A percentile compares a stretch with the other conserved stretches of the same genome.
Conservation (phyloP, 805 yeast genomes). For the Candida ponderosae region DNA sequence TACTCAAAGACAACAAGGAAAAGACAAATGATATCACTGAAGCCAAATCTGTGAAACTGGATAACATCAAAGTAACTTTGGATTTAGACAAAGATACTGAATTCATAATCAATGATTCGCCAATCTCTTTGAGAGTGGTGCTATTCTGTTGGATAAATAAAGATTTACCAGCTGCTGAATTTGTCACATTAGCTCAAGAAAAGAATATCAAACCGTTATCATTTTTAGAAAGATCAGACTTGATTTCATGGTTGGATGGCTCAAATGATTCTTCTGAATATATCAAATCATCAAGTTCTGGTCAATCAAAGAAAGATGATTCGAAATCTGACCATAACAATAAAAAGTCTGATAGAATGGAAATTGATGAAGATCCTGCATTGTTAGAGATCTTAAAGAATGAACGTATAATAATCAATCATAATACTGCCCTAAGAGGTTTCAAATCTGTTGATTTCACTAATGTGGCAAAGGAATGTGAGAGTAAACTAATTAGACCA, state of each 20-base stretch:
- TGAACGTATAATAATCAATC: slow-evolving; percentile 48
- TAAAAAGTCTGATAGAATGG: slow-evolving; percentile 23
- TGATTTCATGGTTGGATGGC: slow-evolving; percentile 76
- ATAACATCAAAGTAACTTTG: slow-evolving; percentile 12
- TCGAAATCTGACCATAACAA: too few relatives aligned
- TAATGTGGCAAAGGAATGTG: slow-evolving; percentile 60
- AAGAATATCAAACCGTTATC: slow-evolving; percentile 61
- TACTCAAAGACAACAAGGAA: slow-evolving; percentile 15
- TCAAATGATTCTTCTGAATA: slow-evolving; percentile 51
- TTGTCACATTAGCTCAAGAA: slow-evolving; percentile 64
- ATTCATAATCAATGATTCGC: slow-evolving; percentile 42
- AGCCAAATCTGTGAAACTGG: slow-evolving; percentile 25
- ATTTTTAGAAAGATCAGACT: slow-evolving; percentile 79
- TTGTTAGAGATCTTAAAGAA: slow-evolving; percentile 20
- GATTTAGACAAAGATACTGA: slow-evolving; percentile 42
- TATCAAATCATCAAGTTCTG: slow-evolving; percentile 18
- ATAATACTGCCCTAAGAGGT: slow-evolving; percentile 58
- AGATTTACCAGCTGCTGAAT: slow-evolving; percentile 73
- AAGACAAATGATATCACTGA: slow-evolving; percentile 26
- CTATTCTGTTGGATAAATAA: slow-evolving; percentile 73
- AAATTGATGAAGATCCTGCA: slow-evolving; percentile 26
- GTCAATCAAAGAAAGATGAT: slow-evolving; percentile 1
- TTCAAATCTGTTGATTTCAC: slow-evolving; percentile 58
- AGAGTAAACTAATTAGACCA: slow-evolving; percentile 42
- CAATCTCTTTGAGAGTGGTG: slow-evolving; percentile 50